Conservation (phyloP, 345 rosid genomes). For the Ailanthus altissimus region DNA sequence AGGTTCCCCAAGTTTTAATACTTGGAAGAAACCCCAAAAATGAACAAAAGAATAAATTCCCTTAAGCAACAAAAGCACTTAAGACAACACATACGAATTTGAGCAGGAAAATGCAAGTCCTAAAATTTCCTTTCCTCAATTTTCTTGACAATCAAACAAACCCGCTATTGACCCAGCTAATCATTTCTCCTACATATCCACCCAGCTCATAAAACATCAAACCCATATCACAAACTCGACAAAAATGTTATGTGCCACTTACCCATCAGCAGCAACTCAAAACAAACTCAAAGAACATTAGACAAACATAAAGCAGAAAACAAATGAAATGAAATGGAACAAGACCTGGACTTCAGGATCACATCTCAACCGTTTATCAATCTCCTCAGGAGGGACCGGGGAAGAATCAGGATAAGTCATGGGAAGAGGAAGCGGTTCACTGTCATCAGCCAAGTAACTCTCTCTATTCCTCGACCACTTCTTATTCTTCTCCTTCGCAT, state of each 20-base stretch:
- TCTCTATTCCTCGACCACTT: conserved; percentile 78
- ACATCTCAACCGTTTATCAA: conserved; percentile 71
- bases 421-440: conserved; percentile 89
- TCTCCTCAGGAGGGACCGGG: conserved; percentile 72
- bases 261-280: background rate
- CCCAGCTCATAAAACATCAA: background rate
- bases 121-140: background rate
- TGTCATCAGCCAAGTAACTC: conserved; percentile 72
- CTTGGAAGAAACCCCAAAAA: background rate
- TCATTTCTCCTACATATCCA: background rate
- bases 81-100: too few relatives aligned
- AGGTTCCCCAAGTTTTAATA: background rate
- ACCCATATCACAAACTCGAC: background rate
- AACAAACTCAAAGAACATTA: too few relatives aligned
- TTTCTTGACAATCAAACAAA: background rate
- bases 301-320: background rate
- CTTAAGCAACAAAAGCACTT: too few relatives aligned
- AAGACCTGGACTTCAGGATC: conserved; percentile 72
- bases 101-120: conserved; percentile 10
- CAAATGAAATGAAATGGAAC: too few relatives aligned
- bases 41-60: background rate
- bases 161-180: background rate
- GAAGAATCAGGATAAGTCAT: conserved; percentile 85
- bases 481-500: conserved; percentile 61
- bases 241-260: background rate